phyloP scores from a whole-genome alignment of 768 basidiomycete species.

The Lentinula aciculospora region DNA sequence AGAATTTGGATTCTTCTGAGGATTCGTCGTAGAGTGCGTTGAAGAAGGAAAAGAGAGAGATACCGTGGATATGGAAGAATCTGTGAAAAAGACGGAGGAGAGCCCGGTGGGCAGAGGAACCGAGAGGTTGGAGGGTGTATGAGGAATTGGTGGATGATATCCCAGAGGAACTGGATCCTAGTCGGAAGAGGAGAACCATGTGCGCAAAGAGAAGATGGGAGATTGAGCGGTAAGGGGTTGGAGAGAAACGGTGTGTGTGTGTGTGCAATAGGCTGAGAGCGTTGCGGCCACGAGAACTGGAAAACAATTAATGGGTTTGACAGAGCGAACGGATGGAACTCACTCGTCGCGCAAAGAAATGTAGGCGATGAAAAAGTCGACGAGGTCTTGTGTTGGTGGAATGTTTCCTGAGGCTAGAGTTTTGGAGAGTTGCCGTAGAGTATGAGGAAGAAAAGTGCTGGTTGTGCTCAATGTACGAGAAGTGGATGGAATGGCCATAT shows the following conservation, averaged over 20 bases:
- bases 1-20: too few species aligned
- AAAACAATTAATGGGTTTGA: neutral
- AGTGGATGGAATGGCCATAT: neutral
- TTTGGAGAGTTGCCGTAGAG: neutral
- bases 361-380: neutral
- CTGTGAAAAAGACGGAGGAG: neutral
- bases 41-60: neutral
- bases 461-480: constrained; percentile 22
- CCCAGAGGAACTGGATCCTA: neutral
- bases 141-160: neutral
- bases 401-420: neutral
- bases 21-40: neutral
- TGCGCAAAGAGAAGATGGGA: constrained; percentile 1
- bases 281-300: neutral
- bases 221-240: neutral
- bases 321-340: neutral
- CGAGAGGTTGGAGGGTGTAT: too few species aligned
- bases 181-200: neutral
- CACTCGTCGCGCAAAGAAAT: neutral
- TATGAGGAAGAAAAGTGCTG: constrained; percentile 19
- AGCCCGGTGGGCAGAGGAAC: neutral
- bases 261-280: neutral
- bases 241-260: neutral
- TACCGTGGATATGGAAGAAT: neutral
- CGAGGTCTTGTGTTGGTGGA: neutral